phyloP scores from a whole-genome alignment of 2,329 filamentous ascomycete genomes.

The Mollisiaceae sp. region DNA sequence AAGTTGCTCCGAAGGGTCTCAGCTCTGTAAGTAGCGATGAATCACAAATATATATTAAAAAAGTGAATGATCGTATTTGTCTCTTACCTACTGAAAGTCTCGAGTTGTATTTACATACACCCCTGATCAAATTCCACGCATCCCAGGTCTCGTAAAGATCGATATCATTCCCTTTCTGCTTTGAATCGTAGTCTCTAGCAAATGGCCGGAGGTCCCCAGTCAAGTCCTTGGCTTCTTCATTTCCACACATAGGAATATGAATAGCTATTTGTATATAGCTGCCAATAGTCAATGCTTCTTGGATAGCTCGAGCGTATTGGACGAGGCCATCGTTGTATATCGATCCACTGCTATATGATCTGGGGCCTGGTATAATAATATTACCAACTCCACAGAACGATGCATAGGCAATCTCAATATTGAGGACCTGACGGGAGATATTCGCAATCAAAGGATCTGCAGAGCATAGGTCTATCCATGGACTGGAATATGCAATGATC shows the following conservation, averaged over 20 bases:
- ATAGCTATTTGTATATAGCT: slow-evolving; percentile 81
- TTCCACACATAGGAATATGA: slow-evolving; percentile 82
- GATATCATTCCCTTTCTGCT: slow-evolving; percentile 52
- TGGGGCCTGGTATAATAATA: slow-evolving; percentile 81
- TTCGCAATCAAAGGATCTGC: slow-evolving; percentile 81
- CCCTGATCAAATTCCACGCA: slow-evolving; percentile 87
- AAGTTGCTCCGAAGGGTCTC: slow-evolving; percentile 38
- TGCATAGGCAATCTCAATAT: slow-evolving; percentile 91
- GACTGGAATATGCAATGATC: slow-evolving; percentile 78
- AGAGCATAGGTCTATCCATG: slow-evolving; percentile 92
- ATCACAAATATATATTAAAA: slow-evolving; percentile 29
- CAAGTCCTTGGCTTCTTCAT: slow-evolving; percentile 57
- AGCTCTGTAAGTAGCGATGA: slow-evolving; percentile 26
- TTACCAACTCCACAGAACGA: slow-evolving; percentile 91
- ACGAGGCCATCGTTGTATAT: slow-evolving; percentile 59
- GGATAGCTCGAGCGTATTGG: slow-evolving; percentile 83
- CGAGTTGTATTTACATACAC: slow-evolving; percentile 81
- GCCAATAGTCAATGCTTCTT: slow-evolving; percentile 77
- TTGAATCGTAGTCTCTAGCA: slow-evolving; percentile 41
- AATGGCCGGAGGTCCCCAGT: slow-evolving; percentile 41
- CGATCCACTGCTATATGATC: slow-evolving; percentile 58
- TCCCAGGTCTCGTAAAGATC: slow-evolving; percentile 88
- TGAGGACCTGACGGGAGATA: slow-evolving; percentile 87
- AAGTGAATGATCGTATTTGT: slow-evolving; percentile 38
- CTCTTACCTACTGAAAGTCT: slow-evolving; percentile 83